A percentile compares a stretch with the other conserved stretches of the same genome.
phyloP scores from a whole-genome alignment of 805 yeast genomes.

The Pichia kluyveri region DNA sequence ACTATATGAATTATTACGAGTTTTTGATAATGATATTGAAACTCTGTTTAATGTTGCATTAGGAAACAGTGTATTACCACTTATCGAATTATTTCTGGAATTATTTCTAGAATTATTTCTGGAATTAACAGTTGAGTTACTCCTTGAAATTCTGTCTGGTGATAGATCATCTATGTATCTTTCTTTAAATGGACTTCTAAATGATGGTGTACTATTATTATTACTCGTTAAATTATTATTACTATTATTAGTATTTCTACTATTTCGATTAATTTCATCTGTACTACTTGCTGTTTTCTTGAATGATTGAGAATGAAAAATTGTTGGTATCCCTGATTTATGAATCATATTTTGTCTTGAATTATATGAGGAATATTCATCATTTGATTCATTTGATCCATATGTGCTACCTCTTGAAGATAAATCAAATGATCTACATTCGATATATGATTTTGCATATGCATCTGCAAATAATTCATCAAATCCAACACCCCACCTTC shows the following conservation, averaged over 20 bases:
- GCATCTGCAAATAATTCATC: constrained; percentile 53
- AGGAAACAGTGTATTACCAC: not conserved
- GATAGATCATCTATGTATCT: constrained; percentile 6
- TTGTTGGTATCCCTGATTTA: no score
- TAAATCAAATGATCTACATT: constrained; percentile 5
- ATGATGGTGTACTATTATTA: constrained; percentile 31
- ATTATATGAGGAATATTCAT: constrained; percentile 8
- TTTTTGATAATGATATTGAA: constrained; percentile 8
- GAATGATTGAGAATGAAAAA: no score
- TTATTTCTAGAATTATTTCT: not conserved
- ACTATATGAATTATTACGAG: constrained; percentile 16
- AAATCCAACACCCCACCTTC: constrained; percentile 72
- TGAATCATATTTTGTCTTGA: constrained; percentile 2
- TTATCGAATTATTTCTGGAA: not conserved
- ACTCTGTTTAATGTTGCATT: constrained; percentile 4
- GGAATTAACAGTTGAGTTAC: constrained; percentile 10
- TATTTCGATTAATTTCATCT: not conserved
- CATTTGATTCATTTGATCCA: constrained; percentile 7
- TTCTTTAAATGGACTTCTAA: constrained; percentile 67
- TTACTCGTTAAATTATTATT: not conserved
- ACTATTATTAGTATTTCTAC: not conserved
- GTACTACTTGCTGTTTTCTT: not conserved
- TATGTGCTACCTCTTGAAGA: constrained; percentile 1
- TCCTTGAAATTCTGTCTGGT: constrained; percentile 4
- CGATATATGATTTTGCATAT: constrained; percentile 48